Conservation (phyloP, 2,329 filamentous ascomycete species). For the Penicillium hordei region DNA sequence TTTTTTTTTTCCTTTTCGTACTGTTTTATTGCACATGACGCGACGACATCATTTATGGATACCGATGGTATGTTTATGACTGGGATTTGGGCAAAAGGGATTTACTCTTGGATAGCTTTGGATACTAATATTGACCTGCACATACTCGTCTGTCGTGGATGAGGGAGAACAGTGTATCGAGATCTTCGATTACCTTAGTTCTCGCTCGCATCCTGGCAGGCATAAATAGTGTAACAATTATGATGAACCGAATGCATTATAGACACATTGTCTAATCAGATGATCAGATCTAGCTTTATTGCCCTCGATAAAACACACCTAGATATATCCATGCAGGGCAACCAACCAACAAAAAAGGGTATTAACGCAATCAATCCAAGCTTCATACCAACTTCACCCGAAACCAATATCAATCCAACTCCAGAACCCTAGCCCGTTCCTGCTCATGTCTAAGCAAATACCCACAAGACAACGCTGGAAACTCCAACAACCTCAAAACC, state of each 20-base stretch:
- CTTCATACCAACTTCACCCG: neutral
- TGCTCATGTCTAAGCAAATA: constrained; percentile 32
- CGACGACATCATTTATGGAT: constrained; percentile 13
- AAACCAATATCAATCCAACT: constrained; percentile 6
- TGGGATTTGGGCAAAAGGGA: neutral
- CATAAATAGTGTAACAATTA: neutral
- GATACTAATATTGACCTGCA: constrained; percentile 17
- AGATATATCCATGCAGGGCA: neutral
- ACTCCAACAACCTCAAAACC: constrained; percentile 32
- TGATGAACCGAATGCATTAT: neutral
- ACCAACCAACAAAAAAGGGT: neutral
- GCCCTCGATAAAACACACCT: neutral
- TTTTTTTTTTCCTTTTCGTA: neutral
- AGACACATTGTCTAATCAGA: neutral
- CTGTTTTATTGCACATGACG: constrained; percentile 16
- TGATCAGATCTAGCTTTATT: neutral
- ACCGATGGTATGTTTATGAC: constrained; percentile 1
- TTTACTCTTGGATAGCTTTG: constrained; percentile 9
- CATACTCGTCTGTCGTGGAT: neutral
- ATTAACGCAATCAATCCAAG: neutral
- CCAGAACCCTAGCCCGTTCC: constrained; percentile 12
- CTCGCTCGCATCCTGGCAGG: neutral
- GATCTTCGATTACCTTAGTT: neutral
- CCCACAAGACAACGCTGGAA: constrained; percentile 36
- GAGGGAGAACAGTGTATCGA: neutral